Evolutionary conservation across 805 yeast genomes (phyloP).

Genomic region (Candida pseudofarinosa): DNA sequence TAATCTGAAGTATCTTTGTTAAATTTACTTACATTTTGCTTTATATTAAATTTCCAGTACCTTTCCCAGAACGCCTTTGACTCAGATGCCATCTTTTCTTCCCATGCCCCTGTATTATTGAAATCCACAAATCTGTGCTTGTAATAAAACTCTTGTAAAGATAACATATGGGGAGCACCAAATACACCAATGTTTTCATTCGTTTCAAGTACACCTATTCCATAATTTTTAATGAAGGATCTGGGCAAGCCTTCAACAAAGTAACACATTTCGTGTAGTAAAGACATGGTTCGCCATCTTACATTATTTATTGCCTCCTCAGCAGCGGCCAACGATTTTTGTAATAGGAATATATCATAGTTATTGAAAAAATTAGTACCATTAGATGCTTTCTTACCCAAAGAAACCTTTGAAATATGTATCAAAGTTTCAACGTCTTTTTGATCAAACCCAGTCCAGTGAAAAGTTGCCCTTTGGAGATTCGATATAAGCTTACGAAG

Average conservation of each 20-base stretch:
- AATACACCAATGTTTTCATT: constrained; percentile 35
- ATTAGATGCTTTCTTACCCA: constrained; percentile 30
- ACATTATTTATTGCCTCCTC: constrained; percentile 47
- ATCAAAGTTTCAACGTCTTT: constrained; percentile 53
- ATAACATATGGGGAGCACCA: constrained; percentile 57
- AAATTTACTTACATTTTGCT: constrained; percentile 33
- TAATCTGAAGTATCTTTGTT: constrained; percentile 15
- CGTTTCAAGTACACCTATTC: constrained; percentile 36
- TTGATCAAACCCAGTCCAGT: constrained; percentile 70
- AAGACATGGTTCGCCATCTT: constrained; percentile 55
- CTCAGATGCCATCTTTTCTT: constrained; percentile 25
- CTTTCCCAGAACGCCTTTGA: constrained; percentile 48
- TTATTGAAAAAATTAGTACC: constrained; percentile 24
- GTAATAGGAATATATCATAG: constrained; percentile 39
- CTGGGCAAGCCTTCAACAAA: constrained; percentile 45
- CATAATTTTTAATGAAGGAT: constrained; percentile 35
- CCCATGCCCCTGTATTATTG: constrained; percentile 22
- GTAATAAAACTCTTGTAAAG: constrained; percentile 50
- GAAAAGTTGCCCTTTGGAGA: constrained; percentile 63
- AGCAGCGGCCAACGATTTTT: constrained; percentile 43
- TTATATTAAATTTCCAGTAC: constrained; percentile 46
- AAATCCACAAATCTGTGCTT: constrained; percentile 45
- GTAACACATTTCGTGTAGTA: constrained; percentile 64
- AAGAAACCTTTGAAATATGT: constrained; percentile 43
- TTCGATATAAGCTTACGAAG: constrained; percentile 56